phyloP scores from a whole-genome alignment of 768 basidiomycete species.

The Hortiboletus campestris region DNA sequence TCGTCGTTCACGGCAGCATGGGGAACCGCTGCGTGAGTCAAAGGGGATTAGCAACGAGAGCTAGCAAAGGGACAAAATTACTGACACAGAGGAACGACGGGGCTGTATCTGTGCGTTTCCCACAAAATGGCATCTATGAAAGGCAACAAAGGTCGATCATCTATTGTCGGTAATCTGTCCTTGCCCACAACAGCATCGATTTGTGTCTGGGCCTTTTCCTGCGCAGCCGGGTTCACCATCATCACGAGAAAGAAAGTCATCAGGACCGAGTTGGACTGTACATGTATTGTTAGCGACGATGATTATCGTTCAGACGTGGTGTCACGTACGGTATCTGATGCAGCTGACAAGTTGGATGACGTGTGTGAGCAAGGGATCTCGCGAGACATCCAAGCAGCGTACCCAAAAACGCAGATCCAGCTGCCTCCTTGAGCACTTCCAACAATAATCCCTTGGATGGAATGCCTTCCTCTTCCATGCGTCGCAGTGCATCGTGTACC shows the following conservation, averaged over 20 bases:
- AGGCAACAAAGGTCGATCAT: slow-evolving; percentile 25
- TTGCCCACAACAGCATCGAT: slow-evolving; percentile 16
- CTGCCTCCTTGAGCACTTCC: background rate
- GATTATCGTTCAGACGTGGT: no score
- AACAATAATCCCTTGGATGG: background rate
- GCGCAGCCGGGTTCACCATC: slow-evolving; percentile 7
- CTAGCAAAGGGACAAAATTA: background rate
- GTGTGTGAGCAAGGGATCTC: background rate
- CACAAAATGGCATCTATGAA: slow-evolving; percentile 36
- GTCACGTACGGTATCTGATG: background rate
- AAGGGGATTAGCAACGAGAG: no score
- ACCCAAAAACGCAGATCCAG: background rate
- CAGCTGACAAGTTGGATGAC: background rate
- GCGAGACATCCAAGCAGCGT: background rate
- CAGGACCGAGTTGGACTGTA: slow-evolving; percentile 1
- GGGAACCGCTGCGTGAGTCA: slow-evolving; percentile 7
- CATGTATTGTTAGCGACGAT: no score
- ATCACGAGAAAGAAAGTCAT: slow-evolving; percentile 3
- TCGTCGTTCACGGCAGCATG: slow-evolving; percentile 8
- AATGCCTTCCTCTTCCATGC: no score
- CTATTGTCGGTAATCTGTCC: slow-evolving; percentile 7
- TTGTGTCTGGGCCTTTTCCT: slow-evolving; percentile 2
- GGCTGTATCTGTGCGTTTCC: slow-evolving; percentile 21
- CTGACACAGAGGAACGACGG: slow-evolving; percentile 3
- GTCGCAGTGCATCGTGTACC: background rate